Evolutionary conservation across 208 protist species (phyloP), one percentile per base, ranked within the genome.

Genomic region (Tetramitus jugosus): DNA sequence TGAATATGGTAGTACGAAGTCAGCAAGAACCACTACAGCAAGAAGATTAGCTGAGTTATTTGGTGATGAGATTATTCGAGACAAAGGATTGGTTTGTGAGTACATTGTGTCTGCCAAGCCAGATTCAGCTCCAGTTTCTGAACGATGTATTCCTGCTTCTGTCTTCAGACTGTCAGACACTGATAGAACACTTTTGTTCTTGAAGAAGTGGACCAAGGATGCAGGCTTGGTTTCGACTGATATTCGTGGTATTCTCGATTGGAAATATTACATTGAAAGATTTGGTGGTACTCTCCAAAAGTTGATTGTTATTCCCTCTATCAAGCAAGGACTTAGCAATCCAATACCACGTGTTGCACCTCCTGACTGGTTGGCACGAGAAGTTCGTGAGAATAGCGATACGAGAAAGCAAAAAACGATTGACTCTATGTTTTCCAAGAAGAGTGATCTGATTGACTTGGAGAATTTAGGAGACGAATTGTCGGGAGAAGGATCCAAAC

Each of bases 291-390:
- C 92, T 60, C 95, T 99, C 74, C 96, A 99, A 85, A 99, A 99
- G 83, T 99, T 99, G 78, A 94, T 99, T 76, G 98, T 96, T 8
- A 99, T 99, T 80, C 98, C 98, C 1, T 97, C 98, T 4, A 96
- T 94, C 20, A 84, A 98, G 52, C 98, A 99, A 84, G 83, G 83
- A 14, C 68, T 99, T 35, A 64, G 80, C 0, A 99, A 99, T 85
- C 97, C 97, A 13, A 93, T 99, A 0, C 96, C 97, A 29, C 89
- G 95, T 7, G 95, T 99, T 43, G 72, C 40, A 23, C 94, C 99
- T 81, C 98, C 98, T 0, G 94, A 98, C 39, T 99, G 98, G 97
- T 88, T 99, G 64, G 72, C 91, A 14, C 93, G 96, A 81, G 83
- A 89, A 43, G 78, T 98, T 26, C 85, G 88, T 39, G 87, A 93